Base-by-base conservation (phyloP, 2,329 filamentous ascomycete genomes). In the Fusarium sp. region DNA sequence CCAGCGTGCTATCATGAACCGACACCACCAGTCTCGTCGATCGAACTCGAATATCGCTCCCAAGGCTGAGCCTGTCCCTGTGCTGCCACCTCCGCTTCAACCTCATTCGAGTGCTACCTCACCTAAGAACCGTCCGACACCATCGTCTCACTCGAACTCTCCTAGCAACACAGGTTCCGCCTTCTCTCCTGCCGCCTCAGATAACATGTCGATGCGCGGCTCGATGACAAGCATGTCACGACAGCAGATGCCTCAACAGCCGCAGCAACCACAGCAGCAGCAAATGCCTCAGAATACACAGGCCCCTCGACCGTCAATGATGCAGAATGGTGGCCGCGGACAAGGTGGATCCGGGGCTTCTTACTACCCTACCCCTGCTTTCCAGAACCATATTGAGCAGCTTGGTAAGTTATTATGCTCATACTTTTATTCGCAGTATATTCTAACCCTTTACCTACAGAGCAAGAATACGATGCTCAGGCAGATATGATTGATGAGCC, bases 401-500 rank as follows among this genome's bases (percentile, higher is more conserved):
- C 89, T 98, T 81, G 95, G 95, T 92, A 94, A 92, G 94, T 76
- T 10, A 24, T 45, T 45, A 24, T 27, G 27, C 2, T 4, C 4
- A 22, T 81, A 76, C 75, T 77, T 85, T 86, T 84, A 86, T 87
- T 83, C 16, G 22, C 85, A 88, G 79, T 89, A 86, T 87, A 48
- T 86, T 83, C 86, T 91, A 84, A 92, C 87, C 85, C 79, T 82
- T 81, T 89, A 82, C 84, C 77, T 86, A 85, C 84, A 98, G 95
- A 98, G 84, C 94, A 97, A 87, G 95, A 98, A 85, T 98, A 98
- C 83, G 94, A 98, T 80, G 92, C 93, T 58, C 92, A 94, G 82
- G 89, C 88, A 79, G 94, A 95, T 76, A 92, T 97, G 86, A 90
- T 97, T 80, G 94, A 98, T 76, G 93, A 97, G 66, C 84, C 90